Conservation (phyloP, 768 basidiomycete species). For the Boletus vermiculosoides region DNA sequence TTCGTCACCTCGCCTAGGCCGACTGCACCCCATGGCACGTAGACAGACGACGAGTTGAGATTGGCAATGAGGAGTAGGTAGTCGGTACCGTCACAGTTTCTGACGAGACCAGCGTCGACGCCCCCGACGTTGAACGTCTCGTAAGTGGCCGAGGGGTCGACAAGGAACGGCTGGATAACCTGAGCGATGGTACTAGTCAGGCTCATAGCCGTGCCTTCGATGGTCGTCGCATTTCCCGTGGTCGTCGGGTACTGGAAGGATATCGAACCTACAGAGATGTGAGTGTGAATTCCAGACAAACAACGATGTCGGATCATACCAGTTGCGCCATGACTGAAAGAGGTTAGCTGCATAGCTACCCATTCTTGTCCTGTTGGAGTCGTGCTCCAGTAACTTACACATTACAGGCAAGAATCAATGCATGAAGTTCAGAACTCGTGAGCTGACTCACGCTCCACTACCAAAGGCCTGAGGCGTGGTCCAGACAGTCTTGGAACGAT, state of each 20-base stretch:
- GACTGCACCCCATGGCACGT: conserved; percentile 19
- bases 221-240: conserved; percentile 20
- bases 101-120: conserved; percentile 8
- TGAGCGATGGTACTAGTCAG: conserved; percentile 4
- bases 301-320: conserved; percentile 4
- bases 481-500: conserved; percentile 69
- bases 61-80: conserved; percentile 26
- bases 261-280: conserved; percentile 22
- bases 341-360: conserved; percentile 24
- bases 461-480: conserved; percentile 77
- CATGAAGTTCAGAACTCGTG: not conserved
- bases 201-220: conserved; percentile 19
- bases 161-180: conserved; percentile 24
- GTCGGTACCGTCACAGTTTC: conserved; percentile 19
- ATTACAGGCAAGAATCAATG: not conserved
- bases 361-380: conserved; percentile 31
- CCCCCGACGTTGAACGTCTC: conserved; percentile 12
- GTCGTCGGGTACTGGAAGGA: conserved; percentile 30
- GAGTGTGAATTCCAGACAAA: not conserved
- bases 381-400: conserved; percentile 30
- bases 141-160: conserved; percentile 5
- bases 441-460: conserved; percentile 35
- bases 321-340: conserved; percentile 28
- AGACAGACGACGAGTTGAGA: not conserved
- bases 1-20: conserved; percentile 19